phyloP scores from a whole-genome alignment of 1,284 basidiomycete species.

The Leccinum cinnamomeum region DNA sequence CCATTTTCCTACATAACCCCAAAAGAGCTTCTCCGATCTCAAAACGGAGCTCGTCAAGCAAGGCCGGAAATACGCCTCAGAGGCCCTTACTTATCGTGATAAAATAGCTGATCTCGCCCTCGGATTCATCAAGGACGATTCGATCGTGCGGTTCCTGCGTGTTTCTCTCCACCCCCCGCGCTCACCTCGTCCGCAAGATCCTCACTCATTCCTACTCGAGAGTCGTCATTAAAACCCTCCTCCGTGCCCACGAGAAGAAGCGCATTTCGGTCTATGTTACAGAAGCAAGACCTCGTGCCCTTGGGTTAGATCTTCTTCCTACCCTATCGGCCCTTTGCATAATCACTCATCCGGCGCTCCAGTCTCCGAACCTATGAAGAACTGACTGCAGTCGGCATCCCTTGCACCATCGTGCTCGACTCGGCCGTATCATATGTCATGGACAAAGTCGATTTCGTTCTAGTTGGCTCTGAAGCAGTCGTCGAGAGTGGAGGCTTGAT shows the following conservation, averaged over 20 bases:
- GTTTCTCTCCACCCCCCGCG: slow-evolving; percentile 12
- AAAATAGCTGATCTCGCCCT: slow-evolving; percentile 91
- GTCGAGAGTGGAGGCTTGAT: slow-evolving; percentile 91
- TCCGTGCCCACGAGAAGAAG: slow-evolving; percentile 87
- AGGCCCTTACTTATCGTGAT: slow-evolving; percentile 84
- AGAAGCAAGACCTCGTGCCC: slow-evolving; percentile 85
- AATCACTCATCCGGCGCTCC: slow-evolving; percentile 9
- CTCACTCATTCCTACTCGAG: slow-evolving; percentile 95
- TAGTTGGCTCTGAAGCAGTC: slow-evolving; percentile 97
- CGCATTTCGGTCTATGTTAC: slow-evolving; percentile 97
- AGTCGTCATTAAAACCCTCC: slow-evolving; percentile 92
- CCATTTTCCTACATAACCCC: slow-evolving; percentile 11
- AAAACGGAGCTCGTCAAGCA: slow-evolving; percentile 80
- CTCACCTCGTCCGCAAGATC: slow-evolving; percentile 56
- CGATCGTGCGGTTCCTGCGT: slow-evolving; percentile 57
- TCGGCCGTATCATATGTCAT: slow-evolving; percentile 97
- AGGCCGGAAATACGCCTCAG: slow-evolving; percentile 72
- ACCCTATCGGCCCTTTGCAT: slow-evolving; percentile 16
- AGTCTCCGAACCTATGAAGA: slow-evolving; percentile 89
- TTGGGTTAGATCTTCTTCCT: slow-evolving; percentile 54
- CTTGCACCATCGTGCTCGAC: slow-evolving; percentile 93
- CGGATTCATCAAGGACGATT: slow-evolving; percentile 93
- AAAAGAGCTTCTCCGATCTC: slow-evolving; percentile 75
- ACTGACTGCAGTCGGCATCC: slow-evolving; percentile 84
- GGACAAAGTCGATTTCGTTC: slow-evolving; percentile 92